Base-by-base conservation (phyloP, 2,329 filamentous ascomycete genomes). In the Alternaria triticina region DNA sequence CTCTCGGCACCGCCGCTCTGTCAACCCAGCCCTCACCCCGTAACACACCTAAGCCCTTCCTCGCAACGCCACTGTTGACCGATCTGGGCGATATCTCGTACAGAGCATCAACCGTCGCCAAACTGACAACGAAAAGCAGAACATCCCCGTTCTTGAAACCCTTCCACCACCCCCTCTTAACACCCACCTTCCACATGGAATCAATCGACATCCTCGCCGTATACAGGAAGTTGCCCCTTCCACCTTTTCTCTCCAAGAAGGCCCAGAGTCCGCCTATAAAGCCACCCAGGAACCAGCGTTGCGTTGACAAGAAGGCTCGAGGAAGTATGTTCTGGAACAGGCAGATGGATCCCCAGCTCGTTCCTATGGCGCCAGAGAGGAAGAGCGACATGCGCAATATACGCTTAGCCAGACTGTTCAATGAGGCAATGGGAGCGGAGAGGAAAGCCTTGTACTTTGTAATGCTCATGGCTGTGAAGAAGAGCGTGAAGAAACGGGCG, bases 181-280 rank as follows among this genome's bases (percentile, higher is more conserved):
- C 88, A n/a, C 94, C 94, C 0, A 97, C 93, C 83, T 97, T 97
- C 93, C 94, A 98, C 49, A 94, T 80, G 40, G 89, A 92, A 77
- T 97, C 92, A 28, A 97, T 84, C 63, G 91, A 93, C n/a, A 90
- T 83, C 3, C 94, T 86, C 28, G 91, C 88, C 67, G 88, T 90
- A 79, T 96, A 96, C 64, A 97, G 73, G 79, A 96, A 97, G 58
- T 92, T 87, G 1, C 86, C 85, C 87, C 64, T 65, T 3, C 79
- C 74, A 22, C 86, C 83, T 54, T 84, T 83, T 47, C 90, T 84
- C 75, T 94, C 91, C 2, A 97, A 81, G 78, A 92, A 92, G 0
- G 92, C 92, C 89, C 94, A 97, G 25, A 96, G 80, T 0, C 96
- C 96, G 1, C 91, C 93, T 1, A 96, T 74, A 77, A 95, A 92